phyloP scores from a whole-genome alignment of 345 rosid genomes.

The Eucalyptus rudis region DNA sequence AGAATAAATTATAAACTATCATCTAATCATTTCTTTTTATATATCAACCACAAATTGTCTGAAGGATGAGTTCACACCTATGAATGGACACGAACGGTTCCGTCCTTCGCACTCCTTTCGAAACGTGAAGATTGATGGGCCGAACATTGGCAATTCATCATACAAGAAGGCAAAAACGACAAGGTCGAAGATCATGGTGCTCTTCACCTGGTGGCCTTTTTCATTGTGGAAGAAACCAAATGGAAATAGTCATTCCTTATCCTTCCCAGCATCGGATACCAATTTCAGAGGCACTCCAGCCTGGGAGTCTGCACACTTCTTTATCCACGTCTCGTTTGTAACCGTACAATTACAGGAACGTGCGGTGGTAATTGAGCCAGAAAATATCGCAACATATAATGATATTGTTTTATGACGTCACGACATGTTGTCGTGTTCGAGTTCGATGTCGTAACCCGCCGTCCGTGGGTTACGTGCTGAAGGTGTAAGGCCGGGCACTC shows the following conservation, averaged over 20 bases:
- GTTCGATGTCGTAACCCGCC: not conserved
- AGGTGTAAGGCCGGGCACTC: not conserved
- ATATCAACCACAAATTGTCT: too few relatives aligned
- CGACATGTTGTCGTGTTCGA: too few relatives aligned
- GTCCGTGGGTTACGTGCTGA: not conserved
- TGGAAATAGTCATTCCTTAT: not conserved
- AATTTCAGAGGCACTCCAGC: too few relatives aligned
- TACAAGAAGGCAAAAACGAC: not conserved
- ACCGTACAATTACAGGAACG: not conserved
- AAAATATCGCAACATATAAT: not conserved
- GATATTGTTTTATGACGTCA: too few relatives aligned
- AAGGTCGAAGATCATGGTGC: not conserved
- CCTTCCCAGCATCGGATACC: not conserved
- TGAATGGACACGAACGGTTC: not conserved
- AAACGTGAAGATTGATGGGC: too few relatives aligned
- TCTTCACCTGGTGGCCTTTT: not conserved
- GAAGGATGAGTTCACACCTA: too few relatives aligned
- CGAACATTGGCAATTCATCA: too few relatives aligned
- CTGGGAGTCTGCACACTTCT: too few relatives aligned
- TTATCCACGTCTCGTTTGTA: not conserved
- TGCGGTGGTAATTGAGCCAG: not conserved
- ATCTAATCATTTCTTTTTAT: too few relatives aligned
- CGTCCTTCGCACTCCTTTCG: not conserved
- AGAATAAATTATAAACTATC: too few relatives aligned
- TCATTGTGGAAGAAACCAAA: not conserved